Base-by-base conservation (phyloP, 1,284 basidiomycete species). In the Ganoderma lucidum region DNA sequence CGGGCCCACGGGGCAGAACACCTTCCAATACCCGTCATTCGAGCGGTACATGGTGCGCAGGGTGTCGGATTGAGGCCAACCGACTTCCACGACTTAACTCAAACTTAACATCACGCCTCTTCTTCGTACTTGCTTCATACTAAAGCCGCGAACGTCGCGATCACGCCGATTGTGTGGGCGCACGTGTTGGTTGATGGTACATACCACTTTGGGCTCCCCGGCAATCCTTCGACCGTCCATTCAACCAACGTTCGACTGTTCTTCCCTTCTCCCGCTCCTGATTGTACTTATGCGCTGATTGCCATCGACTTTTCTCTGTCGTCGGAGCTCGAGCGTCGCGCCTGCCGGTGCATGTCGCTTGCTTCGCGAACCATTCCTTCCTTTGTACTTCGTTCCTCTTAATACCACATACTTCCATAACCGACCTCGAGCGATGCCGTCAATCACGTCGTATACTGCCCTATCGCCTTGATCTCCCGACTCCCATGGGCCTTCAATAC, bases 1-100 rank as follows among this genome's bases (percentile, higher is more conserved):
- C 15, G 81, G 83, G 69, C 81, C 80, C 64, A 82, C 83, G 76
- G 80, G 81, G 75, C 76, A 80, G 42, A 84, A 88, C 77, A 82
- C 84, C 64, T 83, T 86, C 62, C 72, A 81, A 19, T 88, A 87
- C 76, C 88, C 89, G 35, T 86, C 84, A 65, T 91, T 90, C 90
- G 85, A 90, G 77, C 81, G 87, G 66, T 91, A 90, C 76, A 78
- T 84, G 48, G 83, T 91, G 53, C 83, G 83, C 71, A 81, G 80
- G 65, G 78, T 79, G n/a, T 70, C 69, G 14, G 68, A 71, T 41
- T 71, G 65, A 71, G 19, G 56, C 42, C 28, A 15, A 4, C 9
- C 9, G 15, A 23, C 4, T 41, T 30, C 17, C 17, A 23, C 4
- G 17, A 17, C 17, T 2, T 3, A 3, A 15, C 45, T 48, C 8